Conservation (phyloP, 768 basidiomycete species). For the Pulveroboletus sp. region DNA sequence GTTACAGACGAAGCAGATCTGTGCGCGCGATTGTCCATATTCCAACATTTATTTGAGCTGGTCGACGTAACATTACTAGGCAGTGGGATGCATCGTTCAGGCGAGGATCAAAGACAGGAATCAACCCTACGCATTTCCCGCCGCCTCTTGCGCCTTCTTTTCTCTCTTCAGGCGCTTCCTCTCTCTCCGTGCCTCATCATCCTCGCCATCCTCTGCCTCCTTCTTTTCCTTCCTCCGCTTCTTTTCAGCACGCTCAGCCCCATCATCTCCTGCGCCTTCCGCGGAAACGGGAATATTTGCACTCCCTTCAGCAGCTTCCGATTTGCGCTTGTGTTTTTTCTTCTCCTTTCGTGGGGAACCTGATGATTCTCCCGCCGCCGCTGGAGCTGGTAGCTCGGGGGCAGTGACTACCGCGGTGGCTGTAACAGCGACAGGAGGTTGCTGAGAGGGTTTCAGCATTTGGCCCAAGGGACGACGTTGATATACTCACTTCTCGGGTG, state of each 20-base stretch:
- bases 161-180: constrained; percentile 65
- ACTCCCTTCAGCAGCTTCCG: constrained; percentile 44
- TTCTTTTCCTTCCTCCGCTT: constrained; percentile 60
- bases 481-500: constrained; percentile 53
- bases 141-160: constrained; percentile 51
- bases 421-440: constrained; percentile 36
- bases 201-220: constrained; percentile 40
- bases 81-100: constrained; percentile 1
- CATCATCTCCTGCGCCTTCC: constrained; percentile 36
- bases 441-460: constrained; percentile 24
- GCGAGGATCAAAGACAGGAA: constrained; percentile 12
- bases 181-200: constrained; percentile 58
- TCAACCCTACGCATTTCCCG: constrained; percentile 20
- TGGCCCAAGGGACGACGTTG: background rate
- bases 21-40: no score
- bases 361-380: constrained; percentile 30
- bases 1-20: no score
- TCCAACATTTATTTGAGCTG: no score
- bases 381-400: constrained; percentile 25
- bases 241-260: constrained; percentile 50
- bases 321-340: constrained; percentile 84
- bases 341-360: constrained; percentile 44
- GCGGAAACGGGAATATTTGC: constrained; percentile 40
- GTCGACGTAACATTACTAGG: background rate
- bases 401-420: constrained; percentile 19